phyloP scores from a whole-genome alignment of 2,329 filamentous ascomycete species.

The Phaeoacremonium minimum region DNA sequence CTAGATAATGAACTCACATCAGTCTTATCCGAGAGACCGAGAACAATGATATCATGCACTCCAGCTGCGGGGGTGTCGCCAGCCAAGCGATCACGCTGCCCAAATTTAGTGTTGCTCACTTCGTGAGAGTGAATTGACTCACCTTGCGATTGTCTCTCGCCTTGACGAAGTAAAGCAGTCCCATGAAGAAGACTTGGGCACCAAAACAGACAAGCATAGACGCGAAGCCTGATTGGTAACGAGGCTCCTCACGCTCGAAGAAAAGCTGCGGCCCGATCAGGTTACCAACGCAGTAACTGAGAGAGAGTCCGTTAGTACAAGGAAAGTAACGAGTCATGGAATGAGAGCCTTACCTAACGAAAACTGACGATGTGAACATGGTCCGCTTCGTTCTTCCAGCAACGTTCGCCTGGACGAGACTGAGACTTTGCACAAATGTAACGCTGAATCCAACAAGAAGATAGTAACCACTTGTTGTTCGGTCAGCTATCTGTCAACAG shows the following conservation, averaged over 20 bases:
- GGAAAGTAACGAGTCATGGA: too few species aligned
- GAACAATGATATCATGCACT: not conserved
- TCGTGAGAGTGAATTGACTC: not conserved
- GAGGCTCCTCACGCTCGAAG: constrained; percentile 7
- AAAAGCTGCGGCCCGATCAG: constrained; percentile 13
- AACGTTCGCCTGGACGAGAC: constrained; percentile 3
- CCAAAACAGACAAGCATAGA: constrained; percentile 15
- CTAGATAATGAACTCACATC: not conserved
- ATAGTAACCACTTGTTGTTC: constrained; percentile 4
- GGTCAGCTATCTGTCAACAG: too few species aligned
- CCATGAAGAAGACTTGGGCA: not conserved
- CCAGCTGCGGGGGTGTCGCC: not conserved
- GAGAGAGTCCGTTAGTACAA: too few species aligned
- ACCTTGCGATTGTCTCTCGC: not conserved
- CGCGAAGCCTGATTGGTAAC: constrained; percentile 18
- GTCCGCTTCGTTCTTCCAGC: constrained; percentile 3
- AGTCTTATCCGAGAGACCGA: not conserved
- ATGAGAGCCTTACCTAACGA: constrained; percentile 1
- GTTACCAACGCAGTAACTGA: constrained; percentile 19
- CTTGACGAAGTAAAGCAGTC: not conserved
- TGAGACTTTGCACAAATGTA: constrained; percentile 1
- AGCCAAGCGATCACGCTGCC: not conserved
- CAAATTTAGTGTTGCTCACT: too few species aligned
- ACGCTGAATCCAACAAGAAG: constrained; percentile 4
- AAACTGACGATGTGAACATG: constrained; percentile 3